Base-by-base conservation (phyloP, 345 rosid genomes). In the Aethionema arabicum region DNA sequence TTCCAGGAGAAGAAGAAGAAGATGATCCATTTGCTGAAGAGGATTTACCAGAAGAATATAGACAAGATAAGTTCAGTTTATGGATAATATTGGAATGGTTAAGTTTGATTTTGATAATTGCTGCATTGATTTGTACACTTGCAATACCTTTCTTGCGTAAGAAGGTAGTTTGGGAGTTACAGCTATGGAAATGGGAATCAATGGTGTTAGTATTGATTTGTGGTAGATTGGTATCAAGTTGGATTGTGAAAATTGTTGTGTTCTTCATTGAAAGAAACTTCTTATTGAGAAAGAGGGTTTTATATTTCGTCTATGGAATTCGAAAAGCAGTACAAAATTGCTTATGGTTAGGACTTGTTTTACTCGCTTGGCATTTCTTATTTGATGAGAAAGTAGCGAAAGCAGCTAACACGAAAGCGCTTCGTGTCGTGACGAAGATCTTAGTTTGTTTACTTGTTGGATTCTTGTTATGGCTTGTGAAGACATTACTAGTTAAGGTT, bases 131-230 rank as follows among this genome's bases (percentile, higher is more conserved):
- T 9, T 80, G 84, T 27, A 82, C 76, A n/a, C 81, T 85, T 42
- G 8, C 76, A 0, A 64, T 85, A 42, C 68, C 73, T 40, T 33
- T 39, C 44, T 47, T 83, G 52, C 80, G 72, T 52, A 47, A 47
- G 48, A 64, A 65, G 61, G 36, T 7, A 27, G 4, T 78, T 0
- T 76, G 82, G 81, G 55, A 78, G 3, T 82, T 87, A 7, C 41
- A 59, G 27, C 40, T 85, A 3, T 87, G 95, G 95, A 87, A 83
- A 72, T 87, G 95, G 95, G 83, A 61, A 54, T 76, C 80, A 0
- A 61, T 87, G 75, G 72, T 83, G 12, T 11, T 87, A 21, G 95
- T 85, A 0, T 69, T 80, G 75, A 81, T 87, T n/a, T 85, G 85
- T 27, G 95, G 89, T 13, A 80, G 95, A 21, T 54, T 87, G 44